Base-by-base conservation (phyloP, 192 early-diverging fungal genomes). In the Umbelopsis ramanniana region DNA sequence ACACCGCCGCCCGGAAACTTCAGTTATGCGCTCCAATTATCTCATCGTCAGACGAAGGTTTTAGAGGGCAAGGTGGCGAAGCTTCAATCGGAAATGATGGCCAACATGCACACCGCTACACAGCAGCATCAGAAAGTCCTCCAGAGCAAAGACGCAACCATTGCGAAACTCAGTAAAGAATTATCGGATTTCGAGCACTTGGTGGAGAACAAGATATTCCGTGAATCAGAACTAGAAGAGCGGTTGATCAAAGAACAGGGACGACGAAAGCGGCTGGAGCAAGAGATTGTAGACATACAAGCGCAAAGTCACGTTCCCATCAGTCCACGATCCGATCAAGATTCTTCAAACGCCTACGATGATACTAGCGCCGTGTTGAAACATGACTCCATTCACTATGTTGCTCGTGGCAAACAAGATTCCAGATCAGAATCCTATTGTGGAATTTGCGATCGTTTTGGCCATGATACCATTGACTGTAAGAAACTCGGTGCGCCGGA, bases 141-240 rank as follows among this genome's bases (percentile, higher is more conserved):
- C 24, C 33, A n/a, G 4, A 26, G 11, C 17, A 63, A 63, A 33
- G 57, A 63, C 4, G 29, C 8, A 29, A 14, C 57, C 33, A 35
- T 63, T 37, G 57, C 26, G 19, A 63, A 63, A 7, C 57, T 63
- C 14, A 63, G 26, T 35, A 63, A 63, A 12, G 57, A 63, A 26
- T 26, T 63, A 19, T 63, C 57, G 15, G 57, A 63, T n/a, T 29
- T 63, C 2, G 57, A 63, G 57, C 33, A 63, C 26, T 12, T 63
- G 2, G 57, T 63, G 0, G 57, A 63, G 33, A 63, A 33, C 33
- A 63, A 63, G 33, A 37, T 63, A n/a, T 63, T 63, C 33, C 57
- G 57, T 37, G 57, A 63, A 63, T 29, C 57, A 35, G 57, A 63
- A 26, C 33, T 63, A 33, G 57, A 63, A 35, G 57, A 63, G 26